A percentile compares a stretch with the other conserved stretches of the same genome.
Conservation (phyloP, 176 grass and related monocot species). For the Phyllostachys edulis region DNA sequence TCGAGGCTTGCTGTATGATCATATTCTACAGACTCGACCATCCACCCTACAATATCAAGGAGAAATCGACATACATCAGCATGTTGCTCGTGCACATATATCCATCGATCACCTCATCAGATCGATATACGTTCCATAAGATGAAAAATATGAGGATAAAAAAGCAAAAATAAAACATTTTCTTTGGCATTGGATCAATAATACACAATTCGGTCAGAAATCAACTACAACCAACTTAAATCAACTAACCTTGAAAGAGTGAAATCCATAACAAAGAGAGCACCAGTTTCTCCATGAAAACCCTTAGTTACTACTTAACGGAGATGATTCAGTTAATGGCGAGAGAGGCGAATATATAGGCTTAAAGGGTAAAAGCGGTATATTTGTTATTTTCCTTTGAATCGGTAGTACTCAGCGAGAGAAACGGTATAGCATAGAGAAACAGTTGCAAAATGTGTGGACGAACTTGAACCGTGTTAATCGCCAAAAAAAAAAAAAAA, state of each 20-base stretch:
- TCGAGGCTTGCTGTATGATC: constrained; percentile 67
- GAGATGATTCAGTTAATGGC: background rate
- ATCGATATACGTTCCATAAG: background rate
- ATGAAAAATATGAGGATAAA: background rate
- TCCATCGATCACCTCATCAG: background rate
- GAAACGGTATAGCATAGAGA: constrained; percentile 27
- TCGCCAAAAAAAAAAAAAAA: no score
- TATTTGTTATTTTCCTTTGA: constrained; percentile 24
- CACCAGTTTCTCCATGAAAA: constrained; percentile 20
- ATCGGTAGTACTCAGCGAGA: constrained; percentile 26
- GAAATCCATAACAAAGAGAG: constrained; percentile 25
- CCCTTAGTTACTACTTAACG: background rate
- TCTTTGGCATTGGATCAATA: background rate
- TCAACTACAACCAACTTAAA: background rate
- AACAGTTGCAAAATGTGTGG: constrained; percentile 20
- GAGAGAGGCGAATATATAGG: constrained; percentile 17
- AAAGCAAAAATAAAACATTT: background rate
- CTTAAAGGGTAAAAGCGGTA: background rate
- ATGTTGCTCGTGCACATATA: background rate
- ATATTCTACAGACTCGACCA: constrained; percentile 54
- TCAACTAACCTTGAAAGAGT: constrained; percentile 37
- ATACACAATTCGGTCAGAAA: background rate
- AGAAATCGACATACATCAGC: background rate
- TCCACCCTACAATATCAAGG: constrained; percentile 2
- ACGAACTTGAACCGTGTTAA: background rate